Evolutionary conservation across 495 filamentous ascomycete species (phyloP), one percentile per base, ranked within the genome.

Genomic region (Trichocladium uniseriatum): DNA sequence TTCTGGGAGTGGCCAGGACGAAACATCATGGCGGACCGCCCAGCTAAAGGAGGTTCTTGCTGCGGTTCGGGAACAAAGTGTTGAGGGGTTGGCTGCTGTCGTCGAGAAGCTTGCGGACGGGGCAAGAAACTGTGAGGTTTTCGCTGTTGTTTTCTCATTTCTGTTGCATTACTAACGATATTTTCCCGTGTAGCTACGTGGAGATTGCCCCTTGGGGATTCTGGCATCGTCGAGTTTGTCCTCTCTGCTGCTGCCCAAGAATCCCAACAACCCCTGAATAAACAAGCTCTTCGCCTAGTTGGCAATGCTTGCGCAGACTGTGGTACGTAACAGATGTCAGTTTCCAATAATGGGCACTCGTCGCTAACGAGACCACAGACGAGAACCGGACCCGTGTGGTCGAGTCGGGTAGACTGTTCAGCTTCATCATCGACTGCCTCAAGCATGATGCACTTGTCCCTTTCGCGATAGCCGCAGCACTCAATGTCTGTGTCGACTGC

Each of bases 261-360:
- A 2, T 28, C 70, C 8, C 52, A 57, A 2, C 53, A 53, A 13
- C 37, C 56, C 6, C 59, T 78, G 6, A 59, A 63, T 29, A 62
- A 68, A 18, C 80, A 86, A 54, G 71, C 77, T 22, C 67, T 92
- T 27, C 79, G 85, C 14, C 53, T 91, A 20, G 70, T 89, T 57
- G 87, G 84, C 2, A 91, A 91, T 63, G 80, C 79, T n/a, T 89
- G 85, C 64, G 86, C 86, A 38, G 87, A 91, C 59, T 83, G 79
- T 46, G 79, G 86, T 85, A 66, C 57, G 71, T 56, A 10, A 20
- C 20, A 10, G 9, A 7, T 32, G 8, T 19, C 20, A 14, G 14
- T 19, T 41, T 13, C 40, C 54, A 20, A 43, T n/a, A n/a, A n/a
- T n/a, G n/a, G n/a, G n/a, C n/a, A n/a, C n/a, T n/a, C n/a, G n/a